A percentile compares a stretch with the other conserved stretches of the same genome.
phyloP scores from a whole-genome alignment of 805 yeast genomes.

The Peterozyma toletana region DNA sequence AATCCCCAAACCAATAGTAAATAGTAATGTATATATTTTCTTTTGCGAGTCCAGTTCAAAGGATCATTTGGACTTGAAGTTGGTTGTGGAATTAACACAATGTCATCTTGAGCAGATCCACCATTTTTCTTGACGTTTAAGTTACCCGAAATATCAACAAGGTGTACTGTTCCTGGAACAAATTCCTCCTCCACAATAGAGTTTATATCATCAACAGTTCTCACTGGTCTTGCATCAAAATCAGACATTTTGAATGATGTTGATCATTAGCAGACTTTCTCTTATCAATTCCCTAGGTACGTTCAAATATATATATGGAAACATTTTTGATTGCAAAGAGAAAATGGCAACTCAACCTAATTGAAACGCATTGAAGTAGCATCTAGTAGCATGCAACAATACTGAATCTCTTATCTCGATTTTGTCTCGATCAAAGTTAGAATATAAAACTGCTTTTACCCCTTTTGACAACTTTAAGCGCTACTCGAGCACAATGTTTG shows the following conservation, averaged over 20 bases:
- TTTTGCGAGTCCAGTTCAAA: constrained; percentile 46
- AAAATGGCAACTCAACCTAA: neutral
- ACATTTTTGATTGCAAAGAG: no score
- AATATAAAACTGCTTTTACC: no score
- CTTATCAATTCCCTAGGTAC: no score
- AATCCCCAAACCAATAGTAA: constrained; percentile 12
- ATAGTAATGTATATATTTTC: constrained; percentile 34
- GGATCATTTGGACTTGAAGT: constrained; percentile 67
- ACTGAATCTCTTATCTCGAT: no score
- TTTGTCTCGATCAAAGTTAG: no score
- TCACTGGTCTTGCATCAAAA: neutral
- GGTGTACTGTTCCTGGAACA: constrained; percentile 45
- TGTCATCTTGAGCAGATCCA: constrained; percentile 23
- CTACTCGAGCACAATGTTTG: no score
- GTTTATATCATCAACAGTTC: constrained; percentile 1
- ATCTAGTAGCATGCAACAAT: neutral
- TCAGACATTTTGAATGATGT: no score
- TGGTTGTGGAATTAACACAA: constrained; percentile 60
- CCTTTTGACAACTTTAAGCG: no score
- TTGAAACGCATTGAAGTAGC: neutral
- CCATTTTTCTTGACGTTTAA: constrained; percentile 20
- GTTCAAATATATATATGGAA: no score
- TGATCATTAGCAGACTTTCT: no score
- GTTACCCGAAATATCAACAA: constrained; percentile 34
- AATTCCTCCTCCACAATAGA: constrained; percentile 22